phyloP scores from a whole-genome alignment of 306 rosid genomes.

The Senna siamea region DNA sequence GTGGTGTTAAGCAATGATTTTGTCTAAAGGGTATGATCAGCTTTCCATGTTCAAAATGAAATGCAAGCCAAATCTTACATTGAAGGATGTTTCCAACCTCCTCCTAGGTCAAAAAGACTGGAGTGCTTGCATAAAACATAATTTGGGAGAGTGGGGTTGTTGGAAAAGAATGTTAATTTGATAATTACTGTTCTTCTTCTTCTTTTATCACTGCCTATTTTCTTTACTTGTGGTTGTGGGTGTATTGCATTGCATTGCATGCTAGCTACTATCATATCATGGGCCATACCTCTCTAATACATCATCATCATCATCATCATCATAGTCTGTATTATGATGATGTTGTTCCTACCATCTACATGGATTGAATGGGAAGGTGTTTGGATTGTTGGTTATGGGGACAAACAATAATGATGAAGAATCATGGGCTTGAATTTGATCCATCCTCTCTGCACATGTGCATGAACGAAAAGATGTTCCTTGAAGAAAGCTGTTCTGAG shows the following conservation, averaged over 20 bases:
- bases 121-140: constrained; percentile 35
- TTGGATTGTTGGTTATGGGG: constrained; percentile 48
- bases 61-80: constrained; percentile 32
- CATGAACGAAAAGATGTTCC: constrained; percentile 21
- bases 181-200: no score
- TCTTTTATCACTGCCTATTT: not conserved
- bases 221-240: constrained; percentile 15
- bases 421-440: constrained; percentile 38
- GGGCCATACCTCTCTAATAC: constrained; percentile 57
- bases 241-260: constrained; percentile 51
- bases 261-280: constrained; percentile 46
- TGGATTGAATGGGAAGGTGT: constrained; percentile 41
- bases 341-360: constrained; percentile 52
- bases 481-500: constrained; percentile 33
- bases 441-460: constrained; percentile 42
- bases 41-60: constrained; percentile 42
- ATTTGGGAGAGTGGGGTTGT: constrained; percentile 29
- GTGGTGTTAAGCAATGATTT: constrained; percentile 46
- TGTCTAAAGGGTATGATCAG: constrained; percentile 32
- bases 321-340: constrained; percentile 51
- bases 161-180: constrained; percentile 28
- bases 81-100: constrained; percentile 31
- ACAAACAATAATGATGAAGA: constrained; percentile 57
- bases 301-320: constrained; percentile 42
- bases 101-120: constrained; percentile 15